phyloP scores from a whole-genome alignment of 495 filamentous ascomycete species.

The Podospora pseudopauciseta region DNA sequence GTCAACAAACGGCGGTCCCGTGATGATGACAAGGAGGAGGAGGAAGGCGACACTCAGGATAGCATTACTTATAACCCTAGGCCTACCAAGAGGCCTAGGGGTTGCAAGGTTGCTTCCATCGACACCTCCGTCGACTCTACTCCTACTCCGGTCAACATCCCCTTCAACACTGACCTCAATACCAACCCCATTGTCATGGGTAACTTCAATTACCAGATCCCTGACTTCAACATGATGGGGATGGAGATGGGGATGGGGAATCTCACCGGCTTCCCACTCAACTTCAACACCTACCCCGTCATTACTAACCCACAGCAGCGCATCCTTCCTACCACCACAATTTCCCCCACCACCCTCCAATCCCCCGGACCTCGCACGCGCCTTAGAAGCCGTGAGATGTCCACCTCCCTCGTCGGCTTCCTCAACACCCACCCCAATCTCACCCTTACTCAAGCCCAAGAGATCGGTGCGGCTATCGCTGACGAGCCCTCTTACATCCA shows the following conservation, averaged over 20 bases:
- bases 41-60: neutral
- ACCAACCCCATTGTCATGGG: neutral
- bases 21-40: conserved; percentile 3
- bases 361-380: conserved; percentile 11
- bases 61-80: neutral
- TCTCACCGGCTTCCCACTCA: neutral
- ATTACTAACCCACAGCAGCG: neutral
- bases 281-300: no score
- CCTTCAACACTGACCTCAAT: neutral
- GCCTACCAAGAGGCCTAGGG: neutral
- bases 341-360: neutral
- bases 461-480: conserved; percentile 6
- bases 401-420: neutral
- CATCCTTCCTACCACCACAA: neutral
- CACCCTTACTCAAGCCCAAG: conserved; percentile 3
- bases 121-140: neutral
- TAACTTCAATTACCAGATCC: neutral
- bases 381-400: conserved; percentile 12
- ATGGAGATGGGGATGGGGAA: neutral
- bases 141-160: neutral
- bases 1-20: neutral
- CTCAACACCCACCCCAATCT: neutral
- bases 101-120: neutral
- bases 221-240: neutral
- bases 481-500: conserved; percentile 13